A percentile compares a stretch with the other conserved stretches of the same genome.
Conservation (phyloP, 306 rosid species). For the Cicer cuneatum region DNA sequence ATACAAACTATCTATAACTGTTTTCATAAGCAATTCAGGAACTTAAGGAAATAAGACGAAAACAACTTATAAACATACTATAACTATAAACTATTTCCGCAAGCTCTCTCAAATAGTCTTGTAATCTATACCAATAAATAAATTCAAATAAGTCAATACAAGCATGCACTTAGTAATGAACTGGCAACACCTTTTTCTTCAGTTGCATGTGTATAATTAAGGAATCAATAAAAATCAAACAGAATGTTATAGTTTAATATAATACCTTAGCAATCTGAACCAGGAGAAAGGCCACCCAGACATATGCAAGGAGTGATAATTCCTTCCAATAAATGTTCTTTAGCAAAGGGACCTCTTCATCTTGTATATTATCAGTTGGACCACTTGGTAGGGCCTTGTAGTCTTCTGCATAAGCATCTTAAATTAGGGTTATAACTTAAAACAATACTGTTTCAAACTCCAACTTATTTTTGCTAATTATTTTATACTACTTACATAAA, state of each 20-base stretch:
- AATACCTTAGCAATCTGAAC: slow-evolving; percentile 76
- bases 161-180: no score
- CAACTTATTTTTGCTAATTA: neutral
- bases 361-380: slow-evolving; percentile 54
- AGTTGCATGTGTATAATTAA: neutral
- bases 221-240: neutral
- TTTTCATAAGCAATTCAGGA: no score
- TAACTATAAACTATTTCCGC: no score
- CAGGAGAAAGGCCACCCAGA: slow-evolving; percentile 78
- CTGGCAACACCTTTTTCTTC: no score
- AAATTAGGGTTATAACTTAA: slow-evolving; percentile 29
- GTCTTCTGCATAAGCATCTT: slow-evolving; percentile 58
- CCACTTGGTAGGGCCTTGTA: slow-evolving; percentile 71
- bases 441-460: neutral
- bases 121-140: no score
- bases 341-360: slow-evolving; percentile 57
- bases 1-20: no score
- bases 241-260: slow-evolving; percentile 29
- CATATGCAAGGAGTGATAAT: slow-evolving; percentile 61
- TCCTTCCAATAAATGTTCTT: slow-evolving; percentile 78
- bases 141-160: no score
- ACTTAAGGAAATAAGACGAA: no score
- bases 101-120: no score
- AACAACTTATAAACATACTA: no score
- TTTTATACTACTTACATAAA: no score